These are phyloP conservation scores for Penicillium vulpinum DNA, from an alignment of 2,329 filamentous ascomycete species.

Conservation along the genomic window DNA sequence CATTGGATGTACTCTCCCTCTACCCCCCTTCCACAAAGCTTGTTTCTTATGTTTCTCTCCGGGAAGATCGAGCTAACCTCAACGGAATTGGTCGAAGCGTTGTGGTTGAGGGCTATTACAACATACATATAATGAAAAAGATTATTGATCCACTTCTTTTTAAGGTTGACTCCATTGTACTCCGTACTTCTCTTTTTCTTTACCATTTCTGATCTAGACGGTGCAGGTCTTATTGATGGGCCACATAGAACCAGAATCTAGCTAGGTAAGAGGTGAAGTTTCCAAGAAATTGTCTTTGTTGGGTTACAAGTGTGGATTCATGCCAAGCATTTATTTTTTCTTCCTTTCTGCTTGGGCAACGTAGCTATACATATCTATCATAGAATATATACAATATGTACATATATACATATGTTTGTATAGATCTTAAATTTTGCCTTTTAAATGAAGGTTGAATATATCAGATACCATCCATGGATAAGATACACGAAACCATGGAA, in stretches of 20 bases:
- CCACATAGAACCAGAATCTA: neutral
- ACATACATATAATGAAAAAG: neutral
- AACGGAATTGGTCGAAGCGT: conserved; percentile 5
- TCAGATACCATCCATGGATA: neutral
- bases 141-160: neutral
- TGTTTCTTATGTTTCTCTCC: conserved; percentile 13
- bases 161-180: neutral
- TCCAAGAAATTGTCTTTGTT: neutral
- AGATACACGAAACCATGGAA: too few species aligned
- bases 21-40: conserved; percentile 17
- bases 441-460: too few species aligned
- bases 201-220: neutral
- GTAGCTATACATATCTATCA: neutral
- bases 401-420: too few species aligned
- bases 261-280: neutral
- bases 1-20: neutral
- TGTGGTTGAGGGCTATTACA: neutral
- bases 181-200: too few species aligned
- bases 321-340: neutral
- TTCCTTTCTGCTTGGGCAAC: too few species aligned
- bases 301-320: conserved; percentile 7
- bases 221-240: neutral
- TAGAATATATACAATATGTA: too few species aligned
- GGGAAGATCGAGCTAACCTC: conserved; percentile 11
- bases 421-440: too few species aligned